phyloP scores from a whole-genome alignment of 768 basidiomycete genomes.

The Pleurotus pulmonarius region DNA sequence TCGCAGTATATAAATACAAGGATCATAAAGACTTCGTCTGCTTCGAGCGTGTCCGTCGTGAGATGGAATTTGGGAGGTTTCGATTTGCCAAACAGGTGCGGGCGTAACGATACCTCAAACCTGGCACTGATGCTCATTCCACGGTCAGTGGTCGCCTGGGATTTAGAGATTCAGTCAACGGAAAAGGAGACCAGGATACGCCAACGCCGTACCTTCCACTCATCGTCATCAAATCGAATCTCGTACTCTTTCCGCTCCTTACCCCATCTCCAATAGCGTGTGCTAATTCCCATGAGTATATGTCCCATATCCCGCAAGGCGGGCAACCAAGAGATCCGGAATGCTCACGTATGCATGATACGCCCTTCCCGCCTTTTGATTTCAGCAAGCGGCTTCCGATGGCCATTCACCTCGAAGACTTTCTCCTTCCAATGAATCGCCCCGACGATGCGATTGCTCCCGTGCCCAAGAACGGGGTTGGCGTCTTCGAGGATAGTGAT shows the following conservation, averaged over 20 bases:
- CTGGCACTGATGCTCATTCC: slow-evolving; percentile 30
- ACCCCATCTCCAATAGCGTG: slow-evolving; percentile 42
- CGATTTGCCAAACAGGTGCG: slow-evolving; percentile 42
- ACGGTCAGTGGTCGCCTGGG: slow-evolving; percentile 13
- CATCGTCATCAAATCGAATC: slow-evolving; percentile 36
- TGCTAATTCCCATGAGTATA: slow-evolving; percentile 19
- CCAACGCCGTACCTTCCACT: slow-evolving; percentile 37
- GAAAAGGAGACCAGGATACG: not conserved
- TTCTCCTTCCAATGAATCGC: slow-evolving; percentile 50
- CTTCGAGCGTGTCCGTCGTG: slow-evolving; percentile 33
- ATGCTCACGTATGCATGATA: slow-evolving; percentile 15
- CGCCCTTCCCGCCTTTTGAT: slow-evolving; percentile 35
- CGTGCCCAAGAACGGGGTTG: slow-evolving; percentile 35
- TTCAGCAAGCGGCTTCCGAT: slow-evolving; percentile 34
- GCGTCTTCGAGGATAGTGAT: slow-evolving; percentile 43
- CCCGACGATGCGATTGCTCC: slow-evolving; percentile 27
- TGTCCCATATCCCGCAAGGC: not conserved
- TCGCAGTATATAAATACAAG: slow-evolving; percentile 32
- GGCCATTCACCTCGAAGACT: slow-evolving; percentile 40
- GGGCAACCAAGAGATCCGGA: not conserved
- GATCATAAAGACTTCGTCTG: slow-evolving; percentile 36
- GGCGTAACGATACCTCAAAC: slow-evolving; percentile 43
- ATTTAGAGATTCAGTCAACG: not conserved
- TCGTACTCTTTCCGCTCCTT: slow-evolving; percentile 41
- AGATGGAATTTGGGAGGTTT: slow-evolving; percentile 36